phyloP scores from a whole-genome alignment of 495 filamentous ascomycete species.

The Neurospora sublineolata region DNA sequence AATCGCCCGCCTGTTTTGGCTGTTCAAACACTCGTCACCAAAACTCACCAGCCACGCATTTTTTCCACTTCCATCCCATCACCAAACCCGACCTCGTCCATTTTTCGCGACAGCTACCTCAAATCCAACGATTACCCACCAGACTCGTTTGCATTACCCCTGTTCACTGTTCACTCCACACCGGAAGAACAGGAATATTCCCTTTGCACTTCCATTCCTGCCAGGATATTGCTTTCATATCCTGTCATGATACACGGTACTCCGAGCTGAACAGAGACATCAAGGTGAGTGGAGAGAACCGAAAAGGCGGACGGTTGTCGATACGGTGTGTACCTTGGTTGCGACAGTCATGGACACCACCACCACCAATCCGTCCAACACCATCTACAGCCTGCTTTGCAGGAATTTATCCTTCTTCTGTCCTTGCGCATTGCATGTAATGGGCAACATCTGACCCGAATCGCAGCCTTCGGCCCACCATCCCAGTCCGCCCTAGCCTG shows the following conservation, averaged over 20 bases:
- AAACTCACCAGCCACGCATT: constrained; percentile 18
- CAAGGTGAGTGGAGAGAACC: constrained; percentile 6
- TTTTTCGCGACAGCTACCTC: constrained; percentile 11
- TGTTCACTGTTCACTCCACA: neutral
- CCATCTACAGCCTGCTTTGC: neutral
- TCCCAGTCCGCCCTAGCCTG: neutral
- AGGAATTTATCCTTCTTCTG: neutral
- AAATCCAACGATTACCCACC: constrained; percentile 1
- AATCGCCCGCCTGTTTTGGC: constrained; percentile 1
- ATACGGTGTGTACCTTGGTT: neutral
- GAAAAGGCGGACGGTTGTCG: neutral
- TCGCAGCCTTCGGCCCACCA: neutral
- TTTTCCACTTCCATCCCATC: constrained; percentile 6
- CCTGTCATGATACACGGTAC: constrained; percentile 8
- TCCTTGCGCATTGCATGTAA: neutral
- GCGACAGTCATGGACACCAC: neutral
- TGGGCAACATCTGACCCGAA: neutral
- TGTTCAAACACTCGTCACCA: constrained; percentile 8
- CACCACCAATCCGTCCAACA: neutral
- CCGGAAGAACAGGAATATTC: constrained; percentile 5
- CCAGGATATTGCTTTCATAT: constrained; percentile 3
- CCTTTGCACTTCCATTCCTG: constrained; percentile 5
- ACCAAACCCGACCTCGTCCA: constrained; percentile 15
- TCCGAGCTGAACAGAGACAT: constrained; percentile 2
- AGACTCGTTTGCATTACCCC: constrained; percentile 1